Evolutionary conservation across 371 early-diverging fungal genomes (phyloP), one percentile per base, ranked within the genome.

Genomic region (Mortierella sp.): DNA sequence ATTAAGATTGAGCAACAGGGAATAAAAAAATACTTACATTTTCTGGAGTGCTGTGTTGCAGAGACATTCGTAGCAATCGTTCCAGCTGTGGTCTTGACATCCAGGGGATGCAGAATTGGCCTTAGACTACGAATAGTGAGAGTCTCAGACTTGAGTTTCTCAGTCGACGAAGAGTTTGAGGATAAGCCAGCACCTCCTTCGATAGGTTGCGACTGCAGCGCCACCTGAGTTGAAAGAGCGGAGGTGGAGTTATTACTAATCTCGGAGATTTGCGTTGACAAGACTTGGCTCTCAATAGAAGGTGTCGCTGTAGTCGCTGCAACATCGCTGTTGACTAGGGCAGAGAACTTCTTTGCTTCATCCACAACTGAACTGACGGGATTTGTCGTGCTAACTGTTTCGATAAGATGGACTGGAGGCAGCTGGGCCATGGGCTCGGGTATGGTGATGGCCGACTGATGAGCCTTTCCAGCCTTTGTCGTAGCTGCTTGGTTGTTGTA

Each of bases 181-280:
- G 63, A 22, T 16, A 24, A 43, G 4, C 26, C 62, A 5, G 45
- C 26, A 5, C 30, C 30, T 5, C 30, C 40, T 12, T 35, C 5
- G 22, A 62, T 52, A 12, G 5, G 22, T 20, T 45, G 51, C 32
- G 37, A 57, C 28, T 37, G 28, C 10, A 58, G 57, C 16, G 66
- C 14, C 16, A 59, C 61, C 5, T 11, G 52, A 20, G 57, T 35
- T 6, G 28, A 14, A 67, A 64, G 5, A 63, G 68, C 49, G 0
- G 55, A 52, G 1, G 16, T 39, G 8, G 72, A 68, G 37, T 60
- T 54, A 37, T 68, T 35, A 0, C 28, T 64, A 39, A 39, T 67
- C 45, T 73, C 70, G 5, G 80, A 72, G 5, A 80, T 83, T 64
- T 77, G 72, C 5, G 78, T 84, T 66, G 69, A 77, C 62, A 73